Conservation (phyloP, 148 eudicot species). For the Mesembryanthemum crystallinum region DNA sequence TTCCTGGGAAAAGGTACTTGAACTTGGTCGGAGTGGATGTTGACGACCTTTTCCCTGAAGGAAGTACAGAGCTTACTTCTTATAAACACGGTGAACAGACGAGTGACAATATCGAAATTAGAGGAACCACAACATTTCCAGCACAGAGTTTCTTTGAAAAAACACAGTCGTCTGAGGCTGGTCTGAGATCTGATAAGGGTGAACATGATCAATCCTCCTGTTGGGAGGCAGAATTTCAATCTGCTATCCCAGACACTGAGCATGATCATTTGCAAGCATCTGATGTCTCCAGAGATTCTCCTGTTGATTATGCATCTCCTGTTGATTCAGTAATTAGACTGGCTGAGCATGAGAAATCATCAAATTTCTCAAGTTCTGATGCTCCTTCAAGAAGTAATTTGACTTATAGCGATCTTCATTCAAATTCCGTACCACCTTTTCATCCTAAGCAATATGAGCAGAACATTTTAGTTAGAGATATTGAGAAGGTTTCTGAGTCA, state of each 20-base stretch:
- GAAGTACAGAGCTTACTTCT: slow-evolving; percentile 25
- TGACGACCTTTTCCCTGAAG: slow-evolving; percentile 44
- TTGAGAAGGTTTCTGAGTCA: slow-evolving; percentile 13
- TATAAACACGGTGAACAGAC: slow-evolving; percentile 28
- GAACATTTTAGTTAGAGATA: slow-evolving; percentile 24
- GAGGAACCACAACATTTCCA: slow-evolving; percentile 28
- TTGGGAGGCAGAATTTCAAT: slow-evolving; percentile 89
- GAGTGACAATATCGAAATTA: slow-evolving; percentile 25
- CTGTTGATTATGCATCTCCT: slow-evolving; percentile 41
- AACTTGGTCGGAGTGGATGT: slow-evolving; percentile 48
- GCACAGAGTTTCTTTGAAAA: slow-evolving; percentile 44
- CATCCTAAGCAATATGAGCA: slow-evolving; percentile 32
- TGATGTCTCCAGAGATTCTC: slow-evolving; percentile 17
- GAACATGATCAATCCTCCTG: slow-evolving; percentile 41
- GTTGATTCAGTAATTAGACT: slow-evolving; percentile 42
- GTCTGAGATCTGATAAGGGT: slow-evolving; percentile 31
- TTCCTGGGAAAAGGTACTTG: slow-evolving; percentile 34
- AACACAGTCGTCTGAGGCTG: slow-evolving; percentile 30
- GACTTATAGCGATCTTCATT: slow-evolving; percentile 30
- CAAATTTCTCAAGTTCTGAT: slow-evolving; percentile 22
- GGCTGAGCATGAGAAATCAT: slow-evolving; percentile 28
- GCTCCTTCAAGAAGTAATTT: slow-evolving; percentile 25
- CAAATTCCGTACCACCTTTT: slow-evolving; percentile 21
- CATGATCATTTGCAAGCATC: slow-evolving; percentile 23
- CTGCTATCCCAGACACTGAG: slow-evolving; percentile 37